Base-by-base conservation (phyloP, 371 early-diverging fungal genomes). In the Mortierella sp. region DNA sequence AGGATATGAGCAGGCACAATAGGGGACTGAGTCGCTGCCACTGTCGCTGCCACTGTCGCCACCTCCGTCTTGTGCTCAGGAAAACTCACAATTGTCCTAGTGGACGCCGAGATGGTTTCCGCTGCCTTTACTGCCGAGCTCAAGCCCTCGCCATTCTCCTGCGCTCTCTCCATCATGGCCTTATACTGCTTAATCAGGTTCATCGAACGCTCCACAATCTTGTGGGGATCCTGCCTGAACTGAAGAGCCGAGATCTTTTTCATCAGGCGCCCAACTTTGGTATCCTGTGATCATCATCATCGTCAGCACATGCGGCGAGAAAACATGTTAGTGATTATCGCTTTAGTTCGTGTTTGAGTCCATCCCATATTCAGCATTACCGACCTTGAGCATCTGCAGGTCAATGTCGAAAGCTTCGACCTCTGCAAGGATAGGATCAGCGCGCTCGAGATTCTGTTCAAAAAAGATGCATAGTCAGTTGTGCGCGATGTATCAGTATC, bases 91-190 rank as follows among this genome's bases (percentile, higher is more conserved):
- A 26, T 62, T 24, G 62, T 44, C 21, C 53, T 57, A 3, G 31
- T 21, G 11, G 70, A 39, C 37, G 43, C 31, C 6, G 53, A n/a
- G n/a, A n/a, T 11, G 5, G 41, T 19, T 1, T 71, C 64, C 7
- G 54, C 46, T 14, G 39, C 30, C 49, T 58, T 62, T 15, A 51
- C 64, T 49, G 56, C 24, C 14, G 63, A 62, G 21, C 67, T 58
- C 27, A 32, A 56, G 30, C 44, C 52, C 28, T 59, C 73, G 19
- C 73, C 68, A 24, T 57, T 63, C 34, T 73, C 73, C 55, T 67
- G 68, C 11, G 75, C 66, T 44, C 51, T 65, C 39, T 65, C 66
- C 66, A 65, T 65, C 52, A 65, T 57, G 44, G 46, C 44, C 31
- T 65, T 65, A 47, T 65, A 65, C 24, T 50, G 42, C 39, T 52